phyloP scores from a whole-genome alignment of 306 rosid species.

The Ormosia emarginata region DNA sequence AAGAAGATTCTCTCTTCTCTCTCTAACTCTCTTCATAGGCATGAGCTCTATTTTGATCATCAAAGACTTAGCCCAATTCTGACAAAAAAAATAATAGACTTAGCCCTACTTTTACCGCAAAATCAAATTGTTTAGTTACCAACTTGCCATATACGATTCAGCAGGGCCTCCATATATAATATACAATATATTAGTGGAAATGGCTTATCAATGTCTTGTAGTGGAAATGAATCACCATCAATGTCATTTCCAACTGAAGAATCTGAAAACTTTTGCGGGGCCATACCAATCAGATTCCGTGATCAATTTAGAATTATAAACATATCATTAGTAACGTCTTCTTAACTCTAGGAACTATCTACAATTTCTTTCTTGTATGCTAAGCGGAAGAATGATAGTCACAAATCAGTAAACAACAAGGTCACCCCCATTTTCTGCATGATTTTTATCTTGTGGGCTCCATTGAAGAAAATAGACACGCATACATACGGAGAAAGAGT shows the following conservation, averaged over 20 bases:
- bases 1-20: neutral
- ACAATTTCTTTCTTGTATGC: neutral
- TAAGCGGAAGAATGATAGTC: neutral
- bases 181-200: too few species aligned
- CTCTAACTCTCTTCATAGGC: neutral
- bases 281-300: neutral
- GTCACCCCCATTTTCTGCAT: neutral
- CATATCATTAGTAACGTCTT: neutral
- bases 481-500: neutral
- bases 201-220: neutral
- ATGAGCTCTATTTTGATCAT: too few species aligned
- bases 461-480: neutral
- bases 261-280: neutral
- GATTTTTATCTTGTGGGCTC: constrained; percentile 26
- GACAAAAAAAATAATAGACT: too few species aligned
- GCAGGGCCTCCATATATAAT: too few species aligned
- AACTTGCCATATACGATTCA: neutral
- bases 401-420: neutral
- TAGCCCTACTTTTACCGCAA: too few species aligned
- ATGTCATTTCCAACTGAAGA: neutral
- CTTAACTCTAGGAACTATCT: neutral
- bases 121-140: neutral
- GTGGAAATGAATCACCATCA: neutral
- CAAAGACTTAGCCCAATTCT: too few species aligned
- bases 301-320: neutral